Percentiles rank a stretch among this genome's conserved stretches.
phyloP scores from a whole-genome alignment of 345 rosid species.

The Citrus hindsii region DNA sequence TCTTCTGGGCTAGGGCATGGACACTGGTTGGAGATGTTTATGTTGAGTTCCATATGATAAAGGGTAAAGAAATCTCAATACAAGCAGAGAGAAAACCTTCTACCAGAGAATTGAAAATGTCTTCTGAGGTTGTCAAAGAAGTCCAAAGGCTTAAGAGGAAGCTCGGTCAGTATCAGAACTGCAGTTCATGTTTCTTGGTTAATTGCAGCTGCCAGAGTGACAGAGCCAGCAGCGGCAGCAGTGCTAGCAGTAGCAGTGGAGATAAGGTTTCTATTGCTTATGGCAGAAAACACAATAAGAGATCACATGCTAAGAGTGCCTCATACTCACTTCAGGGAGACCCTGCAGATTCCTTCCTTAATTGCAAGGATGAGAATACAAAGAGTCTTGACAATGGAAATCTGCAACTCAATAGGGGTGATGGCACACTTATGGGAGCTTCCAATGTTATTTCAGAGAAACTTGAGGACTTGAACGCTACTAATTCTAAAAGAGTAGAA shows the following conservation, averaged over 20 bases:
- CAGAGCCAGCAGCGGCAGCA: conserved; percentile 90
- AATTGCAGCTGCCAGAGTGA: conserved; percentile 94
- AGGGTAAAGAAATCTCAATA: conserved; percentile 47
- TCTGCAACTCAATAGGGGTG: conserved; percentile 17
- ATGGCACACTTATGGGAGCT: conserved; percentile 19
- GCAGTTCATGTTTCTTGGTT: conserved; percentile 78
- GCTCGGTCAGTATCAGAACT: conserved; percentile 57
- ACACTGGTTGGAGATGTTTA: conserved; percentile 83
- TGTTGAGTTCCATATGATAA: conserved; percentile 63
- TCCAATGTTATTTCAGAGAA: conserved; percentile 4
- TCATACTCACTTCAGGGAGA: conserved; percentile 24
- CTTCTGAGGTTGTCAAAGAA: conserved; percentile 83
- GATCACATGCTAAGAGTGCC: conserved; percentile 35
- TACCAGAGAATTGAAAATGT: conserved; percentile 56
- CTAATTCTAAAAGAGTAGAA: conserved; percentile 13
- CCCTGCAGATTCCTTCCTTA: conserved; percentile 29
- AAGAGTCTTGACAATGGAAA: conserved; percentile 12
- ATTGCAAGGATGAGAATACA: conserved; percentile 24
- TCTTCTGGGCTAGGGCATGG: conserved; percentile 97
- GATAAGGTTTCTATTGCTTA: conserved; percentile 30
- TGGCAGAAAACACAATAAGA: conserved; percentile 62
- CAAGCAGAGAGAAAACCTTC: conserved; percentile 39
- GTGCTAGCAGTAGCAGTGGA: conserved; percentile 82
- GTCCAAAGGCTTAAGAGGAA: conserved; percentile 80
- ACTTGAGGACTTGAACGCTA: conserved; percentile 4